Base-by-base conservation (phyloP, 2,329 filamentous ascomycete species). In the Fusarium tuaranense region DNA sequence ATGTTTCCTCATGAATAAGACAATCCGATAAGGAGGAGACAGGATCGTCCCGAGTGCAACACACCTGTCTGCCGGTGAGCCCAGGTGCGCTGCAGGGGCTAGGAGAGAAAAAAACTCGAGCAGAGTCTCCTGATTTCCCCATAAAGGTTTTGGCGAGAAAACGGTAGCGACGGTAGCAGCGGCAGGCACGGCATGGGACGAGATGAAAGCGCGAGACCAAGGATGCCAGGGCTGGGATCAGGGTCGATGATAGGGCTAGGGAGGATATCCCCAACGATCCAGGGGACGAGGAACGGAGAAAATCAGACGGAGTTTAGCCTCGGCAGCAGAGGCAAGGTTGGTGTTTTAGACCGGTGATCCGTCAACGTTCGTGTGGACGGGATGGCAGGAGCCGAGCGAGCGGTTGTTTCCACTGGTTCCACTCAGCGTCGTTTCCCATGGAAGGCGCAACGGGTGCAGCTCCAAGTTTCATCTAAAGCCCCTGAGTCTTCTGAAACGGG, bases 401-500 rank as follows among this genome's bases (percentile, higher is more conserved):
- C 59, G 66, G 58, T 67, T 64, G 67, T 70, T 70, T 73, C 67
- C 65, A 60, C 41, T 44, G 48, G 65, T 44, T 53, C 75, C 68
- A 71, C 65, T 65, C 53, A 51, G 65, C 36, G 22, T 62, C 62
- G 57, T 59, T 34, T 25, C 30, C 27, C 36, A 22, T 62, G 63
- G 66, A 53, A 65, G 46, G 36, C 41, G 60, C 44, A 59, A 69
- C 51, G 58, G 60, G 60, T 60, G 58, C 55, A 61, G 48, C 67
- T 55, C 55, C 72, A 68, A 76, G 76, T 78, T 77, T 76, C 70
- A 72, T 60, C 59, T 51, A 32, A 5, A 58, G 38, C 71, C 72
- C 68, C 67, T 75, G 65, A 38, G 20, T 34, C 44, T 71, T 77
- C 74, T 77, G 76, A 78, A 78, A 78, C 76, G 63, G 61, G 34